Base-by-base conservation (phyloP, 257 asterid genomes). In the Salvia hispanica region DNA sequence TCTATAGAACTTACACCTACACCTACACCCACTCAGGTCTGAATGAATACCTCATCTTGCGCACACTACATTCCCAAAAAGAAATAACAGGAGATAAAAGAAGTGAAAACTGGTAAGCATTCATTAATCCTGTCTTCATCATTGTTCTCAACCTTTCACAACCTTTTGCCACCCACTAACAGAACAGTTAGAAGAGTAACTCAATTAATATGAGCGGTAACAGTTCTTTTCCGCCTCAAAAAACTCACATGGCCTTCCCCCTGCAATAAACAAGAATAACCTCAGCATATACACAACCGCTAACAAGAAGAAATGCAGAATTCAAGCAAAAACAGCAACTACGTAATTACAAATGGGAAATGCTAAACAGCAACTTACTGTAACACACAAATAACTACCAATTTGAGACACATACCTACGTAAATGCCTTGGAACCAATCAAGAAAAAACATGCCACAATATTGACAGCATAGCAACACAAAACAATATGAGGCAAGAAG, bases 161-260 rank as follows among this genome's bases (percentile, higher is more conserved):
- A 25, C 31, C 78, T 80, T 80, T 11, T 69, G 74, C 83, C 72
- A 78, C 86, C 79, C 87, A 81, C 76, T 62, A 74, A 69, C 50
- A 40, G 59, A 67, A 46, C 74, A 65, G 4, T 47, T 46, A 53
- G 62, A 74, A 65, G 56, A 74, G 73, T 50, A 28, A 64, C 61
- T 66, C 46, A 66, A 63, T 66, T 50, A 56, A 77, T 70, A 78
- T 0, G 33, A 71, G 78, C 53, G 31, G 2, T 25, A 25, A 25
- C 31, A 25, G 31, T 25, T 64, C 59, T 67, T 60, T 55, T 64
- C 39, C 2, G 78, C 56, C 70, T 62, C 79, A 62, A 74, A 80
- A 78, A 81, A 72, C 72, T 89, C 82, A 80, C 89, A 87, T 83
- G 89, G 85, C 90, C 85, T 79, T 82, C 80, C 76, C 80, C 86